Evolutionary conservation across 257 asterid species (phyloP).

Genomic region (Knoxia roxburghii): DNA sequence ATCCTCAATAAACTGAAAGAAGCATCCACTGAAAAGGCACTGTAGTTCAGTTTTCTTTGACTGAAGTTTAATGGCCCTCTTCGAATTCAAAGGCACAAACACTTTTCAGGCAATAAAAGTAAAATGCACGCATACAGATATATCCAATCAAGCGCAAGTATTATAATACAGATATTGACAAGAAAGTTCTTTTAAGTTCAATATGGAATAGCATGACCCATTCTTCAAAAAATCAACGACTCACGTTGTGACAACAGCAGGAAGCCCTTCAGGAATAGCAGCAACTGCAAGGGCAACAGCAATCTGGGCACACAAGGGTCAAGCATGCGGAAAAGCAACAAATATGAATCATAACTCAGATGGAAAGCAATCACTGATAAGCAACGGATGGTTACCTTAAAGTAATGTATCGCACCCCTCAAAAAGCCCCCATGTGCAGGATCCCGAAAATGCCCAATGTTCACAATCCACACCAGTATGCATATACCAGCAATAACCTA

Average conservation of each 20-base stretch:
- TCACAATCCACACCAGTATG: constrained; percentile 92
- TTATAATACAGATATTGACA: not conserved
- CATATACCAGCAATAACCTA: constrained; percentile 99
- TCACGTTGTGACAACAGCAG: constrained; percentile 98
- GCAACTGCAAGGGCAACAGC: constrained; percentile 99
- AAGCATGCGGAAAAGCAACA: not conserved
- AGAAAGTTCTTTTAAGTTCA: not conserved
- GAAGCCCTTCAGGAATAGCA: constrained; percentile 99
- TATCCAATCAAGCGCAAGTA: not conserved
- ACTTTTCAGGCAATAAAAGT: not conserved
- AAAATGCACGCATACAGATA: not conserved
- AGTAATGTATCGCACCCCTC: constrained; percentile 94
- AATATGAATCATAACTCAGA: not conserved
- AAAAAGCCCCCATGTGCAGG: constrained; percentile 97
- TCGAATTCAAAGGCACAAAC: not conserved
- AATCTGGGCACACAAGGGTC: constrained; percentile 48
- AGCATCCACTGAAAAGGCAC: not conserved
- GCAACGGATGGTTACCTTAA: constrained; percentile 53
- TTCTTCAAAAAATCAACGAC: constrained; percentile 28
- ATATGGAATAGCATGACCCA: constrained; percentile 10
- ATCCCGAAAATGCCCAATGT: constrained; percentile 95
- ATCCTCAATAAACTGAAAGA: not conserved
- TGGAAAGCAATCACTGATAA: constrained; percentile 2
- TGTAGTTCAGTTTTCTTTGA: not conserved
- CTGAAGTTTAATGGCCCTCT: not conserved